Evolutionary conservation across 306 rosid genomes (phyloP), one percentile per base, ranked within the genome.

Genomic region (Vigna angularis): DNA sequence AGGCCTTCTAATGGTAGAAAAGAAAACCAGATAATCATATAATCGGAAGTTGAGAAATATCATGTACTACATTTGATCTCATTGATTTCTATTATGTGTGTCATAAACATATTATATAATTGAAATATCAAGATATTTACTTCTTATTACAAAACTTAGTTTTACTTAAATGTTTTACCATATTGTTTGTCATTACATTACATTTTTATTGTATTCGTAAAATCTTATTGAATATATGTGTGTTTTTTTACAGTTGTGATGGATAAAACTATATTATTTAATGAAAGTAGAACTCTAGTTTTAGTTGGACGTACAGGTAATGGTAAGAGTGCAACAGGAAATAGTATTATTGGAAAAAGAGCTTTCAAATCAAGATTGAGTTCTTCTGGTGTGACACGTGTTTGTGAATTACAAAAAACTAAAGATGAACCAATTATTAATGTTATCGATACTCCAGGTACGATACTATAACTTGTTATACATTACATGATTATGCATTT

Each of bases 381-480:
- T 66, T 78, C 89, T 0, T 72, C 86, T 2, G 88, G 89, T 7
- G 88, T 94, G 26, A 94, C 93, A 14, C 8, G 9, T 10, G 14
- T 12, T 1, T 86, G 90, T 81, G 93, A 94, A 74, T 59, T 89
- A 86, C 84, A 90, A 38, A 70, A 75, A 45, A 1, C 68, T 57
- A 4, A 44, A 83, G 73, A 14, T 87, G 98, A 92, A 40, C 92
- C 83, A 36, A 40, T 47, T 51, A 38, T 92, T 3, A 89, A 90
- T 88, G 94, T 94, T 42, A 94, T 94, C 18, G 98, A 94, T 81
- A 94, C 97, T 18, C 98, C 94, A 34, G 98, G 98, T 94, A 86
- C 59, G 13, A 32, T 4, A 32, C 4, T 4, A 5, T 32, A 4
- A 32, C 6, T 32, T 32, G 1, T 32, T 4, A 32, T 4, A 32